phyloP scores from a whole-genome alignment of 176 grass and related monocot genomes.

The Tillandsia leiboldiana region DNA sequence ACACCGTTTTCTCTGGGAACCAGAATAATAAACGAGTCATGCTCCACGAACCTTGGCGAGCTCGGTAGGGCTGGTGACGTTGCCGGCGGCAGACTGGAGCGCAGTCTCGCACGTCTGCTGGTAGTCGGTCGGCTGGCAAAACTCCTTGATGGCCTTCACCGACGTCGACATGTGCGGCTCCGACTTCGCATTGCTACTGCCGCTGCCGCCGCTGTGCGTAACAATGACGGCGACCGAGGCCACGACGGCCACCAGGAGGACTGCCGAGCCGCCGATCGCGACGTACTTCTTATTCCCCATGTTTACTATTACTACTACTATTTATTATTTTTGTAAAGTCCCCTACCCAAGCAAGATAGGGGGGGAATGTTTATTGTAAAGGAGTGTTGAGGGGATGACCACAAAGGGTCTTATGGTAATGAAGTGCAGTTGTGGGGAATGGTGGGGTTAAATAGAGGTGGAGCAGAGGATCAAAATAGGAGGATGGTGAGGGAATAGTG shows the following conservation, averaged over 20 bases:
- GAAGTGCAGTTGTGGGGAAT: neutral
- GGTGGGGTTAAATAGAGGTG: neutral
- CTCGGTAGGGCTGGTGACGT: slow-evolving; percentile 27
- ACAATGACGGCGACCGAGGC: slow-evolving; percentile 51
- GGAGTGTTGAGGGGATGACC: neutral
- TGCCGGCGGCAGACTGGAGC: slow-evolving; percentile 29
- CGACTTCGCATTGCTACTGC: neutral
- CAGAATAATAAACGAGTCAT: too few species aligned
- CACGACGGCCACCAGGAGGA: slow-evolving; percentile 63
- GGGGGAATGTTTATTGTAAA: neutral
- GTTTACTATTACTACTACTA: neutral
- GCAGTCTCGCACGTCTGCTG: slow-evolving; percentile 56
- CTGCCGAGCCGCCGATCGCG: slow-evolving; percentile 37
- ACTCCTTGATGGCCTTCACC: slow-evolving; percentile 44
- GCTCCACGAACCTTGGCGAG: slow-evolving; percentile 22
- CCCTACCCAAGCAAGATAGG: neutral
- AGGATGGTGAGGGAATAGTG: neutral
- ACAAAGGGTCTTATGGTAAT: neutral
- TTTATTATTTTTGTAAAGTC: neutral
- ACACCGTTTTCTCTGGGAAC: too few species aligned
- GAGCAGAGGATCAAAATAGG: neutral
- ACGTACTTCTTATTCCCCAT: slow-evolving; percentile 23
- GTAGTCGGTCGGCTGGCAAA: slow-evolving; percentile 66
- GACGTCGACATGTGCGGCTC: slow-evolving; percentile 33
- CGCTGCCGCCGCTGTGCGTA: slow-evolving; percentile 20